Conservation (phyloP, 2,329 filamentous ascomycete genomes). For the Verticillium nubilum region DNA sequence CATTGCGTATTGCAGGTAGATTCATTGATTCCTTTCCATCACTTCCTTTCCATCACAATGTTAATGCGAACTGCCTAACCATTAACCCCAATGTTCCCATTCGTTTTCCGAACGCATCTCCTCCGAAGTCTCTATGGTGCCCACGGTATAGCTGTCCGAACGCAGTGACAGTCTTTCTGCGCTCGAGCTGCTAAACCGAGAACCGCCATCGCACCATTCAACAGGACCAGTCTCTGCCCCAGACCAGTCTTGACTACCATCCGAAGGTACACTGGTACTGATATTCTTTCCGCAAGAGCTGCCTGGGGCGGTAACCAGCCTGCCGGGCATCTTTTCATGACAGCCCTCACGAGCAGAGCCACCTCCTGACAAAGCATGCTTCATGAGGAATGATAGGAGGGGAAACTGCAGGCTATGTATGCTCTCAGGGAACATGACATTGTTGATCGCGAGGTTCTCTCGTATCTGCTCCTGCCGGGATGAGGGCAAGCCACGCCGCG, state of each 20-base stretch:
- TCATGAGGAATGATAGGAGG: neutral
- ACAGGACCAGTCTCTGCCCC: neutral
- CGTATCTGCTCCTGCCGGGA: neutral
- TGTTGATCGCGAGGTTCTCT: neutral
- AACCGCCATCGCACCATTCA: neutral
- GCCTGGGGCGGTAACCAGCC: neutral
- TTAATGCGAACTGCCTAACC: too few species aligned
- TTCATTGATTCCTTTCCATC: too few species aligned
- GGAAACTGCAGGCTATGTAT: neutral
- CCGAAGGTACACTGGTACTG: neutral
- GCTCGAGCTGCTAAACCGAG: neutral
- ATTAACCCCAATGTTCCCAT: neutral
- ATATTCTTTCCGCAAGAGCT: neutral
- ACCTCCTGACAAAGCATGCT: neutral
- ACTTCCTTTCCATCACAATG: too few species aligned
- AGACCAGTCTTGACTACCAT: neutral
- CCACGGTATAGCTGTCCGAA: neutral
- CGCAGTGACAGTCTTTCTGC: neutral
- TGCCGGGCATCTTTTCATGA: neutral
- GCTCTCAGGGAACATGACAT: neutral
- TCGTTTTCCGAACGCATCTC: neutral
- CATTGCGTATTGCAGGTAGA: too few species aligned
- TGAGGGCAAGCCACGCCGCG: neutral
- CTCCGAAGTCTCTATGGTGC: neutral
- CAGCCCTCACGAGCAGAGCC: neutral